These are phyloP conservation scores for Arthrobotrys conoides DNA, from an alignment of 2,329 filamentous ascomycete genomes.

Conservation along the genomic window DNA sequence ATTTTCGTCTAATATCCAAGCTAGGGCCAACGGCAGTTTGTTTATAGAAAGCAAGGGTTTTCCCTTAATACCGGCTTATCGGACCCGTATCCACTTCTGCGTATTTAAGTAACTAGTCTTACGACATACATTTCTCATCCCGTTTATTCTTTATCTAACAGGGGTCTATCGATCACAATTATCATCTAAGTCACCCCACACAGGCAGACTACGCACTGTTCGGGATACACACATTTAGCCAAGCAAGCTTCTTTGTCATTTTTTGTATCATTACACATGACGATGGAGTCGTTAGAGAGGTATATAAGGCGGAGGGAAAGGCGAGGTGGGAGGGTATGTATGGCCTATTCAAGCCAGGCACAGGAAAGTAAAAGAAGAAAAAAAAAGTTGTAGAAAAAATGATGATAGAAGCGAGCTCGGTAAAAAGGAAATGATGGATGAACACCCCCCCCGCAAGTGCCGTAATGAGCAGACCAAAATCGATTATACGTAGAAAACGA, in stretches of 20 bases:
- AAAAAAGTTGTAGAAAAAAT: slow-evolving; percentile 24
- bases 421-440: slow-evolving; percentile 46
- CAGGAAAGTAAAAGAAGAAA: slow-evolving; percentile 27
- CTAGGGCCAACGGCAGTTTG: slow-evolving; percentile 28
- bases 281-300: slow-evolving; percentile 28
- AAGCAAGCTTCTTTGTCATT: slow-evolving; percentile 56
- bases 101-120: not conserved
- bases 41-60: slow-evolving; percentile 7
- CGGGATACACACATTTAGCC: slow-evolving; percentile 29
- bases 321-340: slow-evolving; percentile 24
- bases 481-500: slow-evolving; percentile 51
- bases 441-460: slow-evolving; percentile 58
- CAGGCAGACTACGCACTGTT: slow-evolving; percentile 4
- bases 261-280: slow-evolving; percentile 60
- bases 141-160: not conserved
- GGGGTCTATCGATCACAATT: slow-evolving; percentile 26
- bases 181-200: slow-evolving; percentile 7
- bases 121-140: slow-evolving; percentile 17
- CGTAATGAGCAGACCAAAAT: slow-evolving; percentile 52
- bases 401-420: slow-evolving; percentile 33
- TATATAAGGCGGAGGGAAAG: slow-evolving; percentile 31
- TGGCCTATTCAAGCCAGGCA: slow-evolving; percentile 1
- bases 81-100: not conserved
- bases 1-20: not conserved
- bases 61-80: slow-evolving; percentile 24